A percentile compares a stretch with the other conserved stretches of the same genome.
phyloP scores from a whole-genome alignment of 495 filamentous ascomycete species.

The Copromyces sp. region DNA sequence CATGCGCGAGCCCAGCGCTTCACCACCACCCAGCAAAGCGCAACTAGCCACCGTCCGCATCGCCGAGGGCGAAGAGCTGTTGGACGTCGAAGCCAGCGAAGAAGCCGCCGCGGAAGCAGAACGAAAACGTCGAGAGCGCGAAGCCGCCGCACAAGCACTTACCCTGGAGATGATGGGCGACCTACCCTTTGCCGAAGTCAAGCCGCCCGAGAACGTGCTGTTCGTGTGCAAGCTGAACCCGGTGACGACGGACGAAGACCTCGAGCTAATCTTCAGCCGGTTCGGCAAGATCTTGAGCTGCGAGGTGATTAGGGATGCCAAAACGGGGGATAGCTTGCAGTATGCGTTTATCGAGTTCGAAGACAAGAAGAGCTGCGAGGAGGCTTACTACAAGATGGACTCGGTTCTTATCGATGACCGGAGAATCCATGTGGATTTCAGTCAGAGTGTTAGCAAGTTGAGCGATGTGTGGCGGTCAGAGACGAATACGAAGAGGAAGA shows the following conservation, averaged over 20 bases:
- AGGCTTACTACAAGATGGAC: conserved; percentile 98
- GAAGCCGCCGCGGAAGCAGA: conserved; percentile 72
- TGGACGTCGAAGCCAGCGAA: conserved; percentile 51
- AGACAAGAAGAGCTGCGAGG: conserved; percentile 82
- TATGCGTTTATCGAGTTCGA: conserved; percentile 98
- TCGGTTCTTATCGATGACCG: conserved; percentile 93
- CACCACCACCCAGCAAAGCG: conserved; percentile 71
- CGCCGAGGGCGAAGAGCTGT: conserved; percentile 73
- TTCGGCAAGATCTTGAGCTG: conserved; percentile 94
- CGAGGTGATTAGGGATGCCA: conserved; percentile 91
- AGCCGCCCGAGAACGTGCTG: conserved; percentile 91
- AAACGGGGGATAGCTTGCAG: conserved; percentile 88
- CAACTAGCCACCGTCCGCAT: conserved; percentile 89
- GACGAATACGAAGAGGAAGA: conserved; percentile 73
- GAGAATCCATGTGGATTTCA: conserved; percentile 97
- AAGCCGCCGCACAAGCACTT: conserved; percentile 87
- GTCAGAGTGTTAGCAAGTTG: conserved; percentile 85
- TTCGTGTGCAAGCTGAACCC: conserved; percentile 99
- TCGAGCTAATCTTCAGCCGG: conserved; percentile 91
- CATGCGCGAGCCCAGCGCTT: conserved; percentile 62
- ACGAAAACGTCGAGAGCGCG: conserved; percentile 71
- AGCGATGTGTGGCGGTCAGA: conserved; percentile 83
- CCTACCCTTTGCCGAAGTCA: conserved; percentile 94
- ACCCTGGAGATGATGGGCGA: conserved; percentile 98
- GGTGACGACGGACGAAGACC: conserved; percentile 86